phyloP scores from a whole-genome alignment of 2,329 filamentous ascomycete species.

The Diplodia mutila region DNA sequence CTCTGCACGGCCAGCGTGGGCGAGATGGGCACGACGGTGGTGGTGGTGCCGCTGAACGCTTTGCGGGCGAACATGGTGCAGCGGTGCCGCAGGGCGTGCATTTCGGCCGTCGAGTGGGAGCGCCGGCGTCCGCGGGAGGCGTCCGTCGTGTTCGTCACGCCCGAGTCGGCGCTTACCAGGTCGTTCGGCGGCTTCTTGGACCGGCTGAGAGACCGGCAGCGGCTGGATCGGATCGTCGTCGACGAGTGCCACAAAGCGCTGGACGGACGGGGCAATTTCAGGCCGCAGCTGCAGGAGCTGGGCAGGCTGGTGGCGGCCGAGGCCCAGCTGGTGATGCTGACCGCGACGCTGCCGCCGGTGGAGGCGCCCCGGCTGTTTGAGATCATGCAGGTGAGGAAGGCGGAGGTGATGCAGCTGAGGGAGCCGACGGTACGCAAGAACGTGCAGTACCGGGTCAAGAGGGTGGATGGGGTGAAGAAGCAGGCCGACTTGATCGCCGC shows the following conservation, averaged over 20 bases:
- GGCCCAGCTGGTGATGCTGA: constrained; percentile 26
- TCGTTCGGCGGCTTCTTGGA: constrained; percentile 28
- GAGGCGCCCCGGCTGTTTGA: constrained; percentile 17
- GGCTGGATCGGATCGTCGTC: constrained; percentile 27
- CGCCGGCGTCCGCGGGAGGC: constrained; percentile 16
- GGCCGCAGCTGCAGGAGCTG: constrained; percentile 9
- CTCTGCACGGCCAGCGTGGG: neutral
- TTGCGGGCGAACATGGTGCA: constrained; percentile 28
- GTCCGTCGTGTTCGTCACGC: constrained; percentile 29
- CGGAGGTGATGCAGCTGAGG: neutral
- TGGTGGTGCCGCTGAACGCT: constrained; percentile 29
- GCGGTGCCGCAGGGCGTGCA: constrained; percentile 19
- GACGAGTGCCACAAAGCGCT: constrained; percentile 26
- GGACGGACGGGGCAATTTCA: constrained; percentile 10
- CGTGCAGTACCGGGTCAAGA: neutral
- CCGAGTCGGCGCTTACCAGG: constrained; percentile 26
- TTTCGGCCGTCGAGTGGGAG: constrained; percentile 25
- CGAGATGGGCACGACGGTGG: constrained; percentile 23
- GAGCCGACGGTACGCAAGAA: neutral
- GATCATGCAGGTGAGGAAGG: neutral
- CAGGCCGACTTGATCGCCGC: neutral
- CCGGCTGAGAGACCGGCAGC: constrained; percentile 1
- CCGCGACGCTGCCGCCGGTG: constrained; percentile 24
- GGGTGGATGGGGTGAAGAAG: neutral
- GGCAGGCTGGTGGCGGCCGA: constrained; percentile 11